Base-by-base conservation (phyloP, 495 filamentous ascomycete genomes). In the Entonaema liquescens region DNA sequence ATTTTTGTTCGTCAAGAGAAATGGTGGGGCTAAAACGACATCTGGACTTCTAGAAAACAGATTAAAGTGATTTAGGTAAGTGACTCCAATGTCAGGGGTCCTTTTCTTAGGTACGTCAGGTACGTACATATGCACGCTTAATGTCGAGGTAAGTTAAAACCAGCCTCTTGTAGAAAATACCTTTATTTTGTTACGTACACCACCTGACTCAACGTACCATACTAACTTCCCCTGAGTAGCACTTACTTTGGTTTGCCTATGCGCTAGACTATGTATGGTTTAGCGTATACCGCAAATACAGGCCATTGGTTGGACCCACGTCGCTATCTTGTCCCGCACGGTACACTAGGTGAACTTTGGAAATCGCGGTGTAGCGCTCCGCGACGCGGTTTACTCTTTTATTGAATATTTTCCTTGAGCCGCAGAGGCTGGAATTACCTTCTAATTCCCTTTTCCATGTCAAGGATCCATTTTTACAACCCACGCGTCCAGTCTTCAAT, bases 1-100 rank as follows among this genome's bases (percentile, higher is more conserved):
- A 62, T 56, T 62, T 68, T 68, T 25, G 25, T 17, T 60, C 19
- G 36, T 40, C 66, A 58, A 57, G 66, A 58, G 25, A 65, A 38
- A 58, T 74, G 65, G 76, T 79, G 78, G 78, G 78, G 77, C 55
- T 26, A 59, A 55, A 63, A 35, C 5, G 8, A 47, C 1, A 11
- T 47, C 42, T 8, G 19, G 8, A 47, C 1, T 23, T 47, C 42
- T 8, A 47, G 8, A 23, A 47, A 23, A n/a, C n/a, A 19, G 42
- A 17, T 19, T 21, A 47, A 47, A 23, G 17, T 47, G 42, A 47
- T 12, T 9, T 31, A 31, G 29, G 29, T 31, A 31, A 31, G 3
- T 31, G 29, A 3, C 29, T 31, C 7, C n/a, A 47, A 21, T 47
- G n/a, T 19, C 47, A 53, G 23, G 33, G 47, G 60, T 53, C 40